Conservation (phyloP, 495 filamentous ascomycete species). For the Penicillium longicatenatum region DNA sequence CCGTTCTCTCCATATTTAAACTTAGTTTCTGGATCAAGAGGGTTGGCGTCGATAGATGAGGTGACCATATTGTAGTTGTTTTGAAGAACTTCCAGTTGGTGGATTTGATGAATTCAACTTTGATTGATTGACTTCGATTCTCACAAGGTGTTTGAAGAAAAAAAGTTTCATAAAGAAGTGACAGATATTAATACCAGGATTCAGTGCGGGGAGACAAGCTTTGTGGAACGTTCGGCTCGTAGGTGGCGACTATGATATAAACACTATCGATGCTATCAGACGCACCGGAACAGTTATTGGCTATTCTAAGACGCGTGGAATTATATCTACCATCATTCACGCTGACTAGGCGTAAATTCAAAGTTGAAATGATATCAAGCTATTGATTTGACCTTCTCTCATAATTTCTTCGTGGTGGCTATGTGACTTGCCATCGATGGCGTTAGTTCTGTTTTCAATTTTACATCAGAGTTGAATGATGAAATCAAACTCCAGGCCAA, state of each 20-base stretch:
- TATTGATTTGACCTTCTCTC: neutral
- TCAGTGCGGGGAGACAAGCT: conserved; percentile 22
- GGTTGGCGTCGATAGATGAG: conserved; percentile 19
- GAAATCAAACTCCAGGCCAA: neutral
- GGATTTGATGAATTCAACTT: neutral
- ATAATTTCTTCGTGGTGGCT: neutral
- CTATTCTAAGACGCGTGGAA: neutral
- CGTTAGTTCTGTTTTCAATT: neutral
- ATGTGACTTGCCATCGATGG: neutral
- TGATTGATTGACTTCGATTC: neutral
- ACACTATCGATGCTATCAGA: conserved; percentile 11
- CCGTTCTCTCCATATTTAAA: conserved; percentile 7
- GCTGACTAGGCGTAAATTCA: neutral
- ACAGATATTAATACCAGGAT: neutral
- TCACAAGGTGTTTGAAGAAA: neutral
- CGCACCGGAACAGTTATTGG: neutral
- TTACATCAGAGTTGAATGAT: neutral
- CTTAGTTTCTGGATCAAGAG: conserved; percentile 22
- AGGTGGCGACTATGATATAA: conserved; percentile 32
- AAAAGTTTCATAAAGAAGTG: neutral
- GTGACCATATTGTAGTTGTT: conserved; percentile 20
- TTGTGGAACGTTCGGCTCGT: conserved; percentile 6
- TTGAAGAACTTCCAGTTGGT: neutral
- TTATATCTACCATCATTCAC: neutral
- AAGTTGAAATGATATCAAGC: neutral